Evolutionary conservation across 1,139 yeast species (phyloP).

Genomic region (Chernovozyma aurita): DNA sequence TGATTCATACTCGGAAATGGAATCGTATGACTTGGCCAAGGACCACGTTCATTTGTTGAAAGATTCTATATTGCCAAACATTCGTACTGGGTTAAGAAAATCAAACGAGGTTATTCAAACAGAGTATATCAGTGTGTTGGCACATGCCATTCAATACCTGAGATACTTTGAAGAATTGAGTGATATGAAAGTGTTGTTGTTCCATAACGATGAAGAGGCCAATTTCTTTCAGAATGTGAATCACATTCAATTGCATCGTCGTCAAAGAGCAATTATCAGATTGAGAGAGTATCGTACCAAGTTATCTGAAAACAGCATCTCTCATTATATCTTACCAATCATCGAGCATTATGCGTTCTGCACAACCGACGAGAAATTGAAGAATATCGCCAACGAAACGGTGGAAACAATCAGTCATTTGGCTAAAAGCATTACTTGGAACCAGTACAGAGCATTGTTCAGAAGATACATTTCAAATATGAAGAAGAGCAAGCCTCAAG

Average conservation of each 20-base stretch:
- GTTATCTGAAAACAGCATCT: slow-evolving; percentile 55
- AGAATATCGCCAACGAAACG: slow-evolving; percentile 74
- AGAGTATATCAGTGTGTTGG: slow-evolving; percentile 66
- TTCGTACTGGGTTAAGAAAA: slow-evolving; percentile 67
- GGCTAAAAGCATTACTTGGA: slow-evolving; percentile 63
- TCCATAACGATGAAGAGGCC: slow-evolving; percentile 74
- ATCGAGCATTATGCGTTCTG: slow-evolving; percentile 72
- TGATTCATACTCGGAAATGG: slow-evolving; percentile 47
- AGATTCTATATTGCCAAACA: slow-evolving; percentile 56
- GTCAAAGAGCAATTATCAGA: slow-evolving; percentile 76
- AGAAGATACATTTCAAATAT: slow-evolving; percentile 64
- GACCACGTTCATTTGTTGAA: slow-evolving; percentile 45
- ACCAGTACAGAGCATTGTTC: slow-evolving; percentile 72
- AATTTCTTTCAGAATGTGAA: slow-evolving; percentile 76
- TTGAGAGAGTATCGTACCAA: slow-evolving; percentile 37
- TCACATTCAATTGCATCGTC: slow-evolving; percentile 82
- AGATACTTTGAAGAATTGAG: slow-evolving; percentile 50
- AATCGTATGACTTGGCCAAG: slow-evolving; percentile 27
- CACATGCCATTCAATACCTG: slow-evolving; percentile 54
- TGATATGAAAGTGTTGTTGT: slow-evolving; percentile 65
- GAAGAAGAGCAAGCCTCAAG: slow-evolving; percentile 41
- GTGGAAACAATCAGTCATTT: slow-evolving; percentile 59
- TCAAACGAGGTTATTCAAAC: slow-evolving; percentile 58
- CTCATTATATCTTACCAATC: slow-evolving; percentile 81
- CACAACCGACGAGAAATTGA: slow-evolving; percentile 57